Percentiles rank a stretch among this genome's conserved stretches.
Conservation (phyloP, 345 rosid species). For the Kernera saxatilis region DNA sequence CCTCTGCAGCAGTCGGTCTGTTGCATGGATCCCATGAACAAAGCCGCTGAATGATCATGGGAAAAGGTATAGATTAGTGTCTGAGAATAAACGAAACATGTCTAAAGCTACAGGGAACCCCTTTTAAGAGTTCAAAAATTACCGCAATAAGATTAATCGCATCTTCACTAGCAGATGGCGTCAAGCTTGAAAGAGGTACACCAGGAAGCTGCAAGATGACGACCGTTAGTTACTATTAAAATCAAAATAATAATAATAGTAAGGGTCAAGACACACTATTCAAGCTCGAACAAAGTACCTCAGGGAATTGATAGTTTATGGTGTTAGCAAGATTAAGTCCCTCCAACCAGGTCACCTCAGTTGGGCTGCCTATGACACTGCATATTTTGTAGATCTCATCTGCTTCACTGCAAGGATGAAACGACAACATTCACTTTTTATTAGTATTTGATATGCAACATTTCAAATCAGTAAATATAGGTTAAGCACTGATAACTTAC, state of each 20-base stretch:
- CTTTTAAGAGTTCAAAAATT: background rate
- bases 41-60: slow-evolving; percentile 49
- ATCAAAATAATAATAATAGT: background rate
- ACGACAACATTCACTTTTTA: background rate
- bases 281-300: slow-evolving; percentile 35
- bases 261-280: background rate
- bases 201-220: slow-evolving; percentile 50
- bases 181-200: slow-evolving; percentile 48
- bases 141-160: slow-evolving; percentile 70
- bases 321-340: slow-evolving; percentile 79
- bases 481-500: slow-evolving; percentile 26
- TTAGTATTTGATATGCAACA: background rate
- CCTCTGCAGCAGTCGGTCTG: slow-evolving; percentile 90
- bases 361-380: slow-evolving; percentile 78
- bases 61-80: background rate
- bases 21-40: slow-evolving; percentile 95
- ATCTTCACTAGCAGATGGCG: slow-evolving; percentile 72
- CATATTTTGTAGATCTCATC: slow-evolving; percentile 98
- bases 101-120: background rate
- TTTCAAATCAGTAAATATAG: background rate
- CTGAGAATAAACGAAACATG: background rate
- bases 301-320: slow-evolving; percentile 76
- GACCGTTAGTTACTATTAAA: background rate
- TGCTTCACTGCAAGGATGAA: slow-evolving; percentile 66
- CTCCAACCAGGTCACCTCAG: slow-evolving; percentile 69